Evolutionary conservation across 2,329 filamentous ascomycete species (phyloP), one percentile per base, ranked within the genome.

Genomic region (Beauveria bassiana): DNA sequence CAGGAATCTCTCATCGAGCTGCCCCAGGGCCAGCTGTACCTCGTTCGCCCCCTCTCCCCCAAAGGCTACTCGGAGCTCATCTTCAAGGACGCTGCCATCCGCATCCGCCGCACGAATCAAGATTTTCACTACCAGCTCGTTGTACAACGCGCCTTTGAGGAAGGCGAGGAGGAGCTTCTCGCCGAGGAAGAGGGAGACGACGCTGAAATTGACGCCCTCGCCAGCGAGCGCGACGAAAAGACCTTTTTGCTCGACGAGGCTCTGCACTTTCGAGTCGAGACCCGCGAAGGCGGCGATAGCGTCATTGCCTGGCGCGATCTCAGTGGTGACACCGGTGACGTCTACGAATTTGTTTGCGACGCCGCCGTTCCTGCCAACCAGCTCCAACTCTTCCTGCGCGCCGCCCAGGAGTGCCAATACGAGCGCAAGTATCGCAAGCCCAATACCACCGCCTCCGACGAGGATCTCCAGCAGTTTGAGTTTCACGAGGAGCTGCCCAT

Each of bases 11-110:
- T 99, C 72, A 91, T 96, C 76, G 93, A 98, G 73, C 87, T 99
- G 49, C 87, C 93, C 18, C 92, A 98, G 75, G 95, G 95, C 72
- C 93, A 98, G 75, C 90, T 99, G 50, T 99, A 97, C 75, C 88
- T 99, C 67, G 95, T 99, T 69, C 90, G 95, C 69, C 95, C 95
- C 12, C 85, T 91, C 55, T 98, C 93, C 8, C 92, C 93, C 62
- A 99, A 99, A 75, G 95, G 95, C 66, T 98, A 97, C 74, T 97
- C 93, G 1, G 95, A 99, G 76, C 91, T 98, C 72, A 96, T 99
- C 76, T 99, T 97, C 82, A 96, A 95, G 75, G 95, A 99, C 86
- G 89, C 92, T 45, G 90, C 91, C 52, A 91, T 93, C 59, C 91
- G 89, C 65, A 96, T 99, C 70, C 89, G 96, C 66, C 87, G 91